Base-by-base conservation (phyloP, 2,329 filamentous ascomycete species). In the Cladosporium sphaerospermum region DNA sequence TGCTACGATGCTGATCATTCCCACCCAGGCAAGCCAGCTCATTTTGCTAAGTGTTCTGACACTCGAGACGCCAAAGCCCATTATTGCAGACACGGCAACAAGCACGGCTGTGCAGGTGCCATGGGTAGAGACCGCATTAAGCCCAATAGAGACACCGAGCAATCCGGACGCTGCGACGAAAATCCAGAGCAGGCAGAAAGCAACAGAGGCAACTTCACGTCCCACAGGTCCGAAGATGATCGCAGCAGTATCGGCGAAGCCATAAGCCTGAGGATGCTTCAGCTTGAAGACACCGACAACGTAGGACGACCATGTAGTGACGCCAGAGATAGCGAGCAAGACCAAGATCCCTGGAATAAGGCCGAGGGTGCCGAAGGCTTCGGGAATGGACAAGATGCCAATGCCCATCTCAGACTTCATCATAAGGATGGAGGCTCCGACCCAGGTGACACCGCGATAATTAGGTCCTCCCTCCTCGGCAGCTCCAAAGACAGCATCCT, bases 181-280 rank as follows among this genome's bases (percentile, higher is more conserved):
- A 3, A 50, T 50, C 47, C 47, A 50, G 28, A 50, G 47, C 14
- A 50, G 31, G 11, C 47, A 50, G 13, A 50, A 50, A 8, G 47
- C 47, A 61, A 54, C 62, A 43, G 5, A 71, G 33, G 81, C 69
- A 10, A 79, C 56, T 57, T 78, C 78, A 18, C 76, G 71, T 0
- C 79, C 78, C 4, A 76, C 53, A 1, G 71, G 74, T 2, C 80
- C 79, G 52, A 80, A 79, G 19, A 82, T 69, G 45, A 81, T 73
- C 44, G 65, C 66, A 16, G 78, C 78, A 0, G 77, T 78, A 57
- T 82, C 79, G 41, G 78, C 78, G 67, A 81, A 80, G 46, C 75
- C 76, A 59, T 82, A 80, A 3, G 81, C 77, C 55, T 79, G 71
- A 0, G 75, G 74, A 59, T 81, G 78, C 11, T 70, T 67, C 19